phyloP scores from a whole-genome alignment of 768 basidiomycete genomes.

The Lentinula guzmanii region DNA sequence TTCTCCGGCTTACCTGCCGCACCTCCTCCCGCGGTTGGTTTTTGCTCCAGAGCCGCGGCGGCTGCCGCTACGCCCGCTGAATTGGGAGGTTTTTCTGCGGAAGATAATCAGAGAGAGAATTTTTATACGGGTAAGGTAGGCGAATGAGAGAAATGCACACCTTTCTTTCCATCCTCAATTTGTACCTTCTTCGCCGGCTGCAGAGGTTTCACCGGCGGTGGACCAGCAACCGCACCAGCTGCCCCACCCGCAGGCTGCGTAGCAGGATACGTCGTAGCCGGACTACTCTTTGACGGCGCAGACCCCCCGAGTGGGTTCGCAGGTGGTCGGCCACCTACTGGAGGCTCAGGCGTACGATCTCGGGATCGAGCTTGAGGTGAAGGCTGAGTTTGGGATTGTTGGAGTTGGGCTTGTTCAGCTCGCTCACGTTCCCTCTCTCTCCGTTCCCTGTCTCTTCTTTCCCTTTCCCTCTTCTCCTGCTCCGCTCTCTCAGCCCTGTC shows the following conservation, averaged over 20 bases:
- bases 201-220: slow-evolving; percentile 67
- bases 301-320: slow-evolving; percentile 13
- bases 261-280: slow-evolving; percentile 39
- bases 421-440: slow-evolving; percentile 21
- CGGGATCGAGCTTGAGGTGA: background rate
- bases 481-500: slow-evolving; percentile 14
- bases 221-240: slow-evolving; percentile 45
- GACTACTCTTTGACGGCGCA: slow-evolving; percentile 32
- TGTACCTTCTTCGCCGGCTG: slow-evolving; percentile 73
- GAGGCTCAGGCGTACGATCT: slow-evolving; percentile 14
- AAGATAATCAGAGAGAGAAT: background rate
- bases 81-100: slow-evolving; percentile 38
- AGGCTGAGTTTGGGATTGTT: background rate
- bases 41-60: slow-evolving; percentile 63
- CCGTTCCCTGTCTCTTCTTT: slow-evolving; percentile 6
- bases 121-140: background rate
- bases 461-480: slow-evolving; percentile 18
- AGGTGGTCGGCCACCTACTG: slow-evolving; percentile 26
- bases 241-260: slow-evolving; percentile 39
- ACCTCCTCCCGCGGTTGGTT: background rate
- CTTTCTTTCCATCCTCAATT: slow-evolving; percentile 29
- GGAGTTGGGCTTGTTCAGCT: background rate
- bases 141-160: background rate
- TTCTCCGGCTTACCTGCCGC: slow-evolving; percentile 55
- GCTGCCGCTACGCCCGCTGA: slow-evolving; percentile 48